Evolutionary conservation across 2,329 filamentous ascomycete genomes (phyloP).

Genomic region (Colletotrichum lindemuthianum): DNA sequence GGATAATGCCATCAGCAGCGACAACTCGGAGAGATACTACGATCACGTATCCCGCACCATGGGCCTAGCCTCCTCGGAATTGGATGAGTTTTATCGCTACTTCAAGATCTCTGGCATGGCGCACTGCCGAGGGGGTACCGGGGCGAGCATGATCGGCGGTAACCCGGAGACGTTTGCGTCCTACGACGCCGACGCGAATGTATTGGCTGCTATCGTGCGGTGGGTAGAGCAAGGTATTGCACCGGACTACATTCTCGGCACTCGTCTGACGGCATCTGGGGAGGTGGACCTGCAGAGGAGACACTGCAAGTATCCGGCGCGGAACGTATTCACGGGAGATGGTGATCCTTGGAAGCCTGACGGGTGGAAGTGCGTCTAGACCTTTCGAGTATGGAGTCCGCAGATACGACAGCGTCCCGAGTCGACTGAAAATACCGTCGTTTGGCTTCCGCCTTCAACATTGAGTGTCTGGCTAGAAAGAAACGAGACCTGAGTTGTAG

Average conservation of each 20-base stretch:
- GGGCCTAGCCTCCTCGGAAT: constrained; percentile 40
- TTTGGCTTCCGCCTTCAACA: too few relatives aligned
- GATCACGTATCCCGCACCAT: constrained; percentile 56
- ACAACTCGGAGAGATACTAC: constrained; percentile 59
- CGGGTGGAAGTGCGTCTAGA: constrained; percentile 43
- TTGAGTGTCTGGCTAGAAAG: fast-evolving
- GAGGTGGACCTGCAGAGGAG: constrained; percentile 45
- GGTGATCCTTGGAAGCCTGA: constrained; percentile 41
- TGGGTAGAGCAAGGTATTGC: constrained; percentile 59
- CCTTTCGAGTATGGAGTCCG: too few relatives aligned
- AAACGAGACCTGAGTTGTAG: fast-evolving
- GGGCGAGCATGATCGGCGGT: constrained; percentile 49
- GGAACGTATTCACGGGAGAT: constrained; percentile 44
- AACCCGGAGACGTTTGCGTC: constrained; percentile 31
- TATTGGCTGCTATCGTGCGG: constrained; percentile 58
- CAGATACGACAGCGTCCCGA: too few relatives aligned
- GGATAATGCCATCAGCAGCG: constrained; percentile 54
- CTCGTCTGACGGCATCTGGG: constrained; percentile 42
- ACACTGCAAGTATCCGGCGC: constrained; percentile 48
- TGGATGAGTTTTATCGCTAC: constrained; percentile 57
- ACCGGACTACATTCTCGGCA: constrained; percentile 50
- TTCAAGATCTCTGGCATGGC: constrained; percentile 62
- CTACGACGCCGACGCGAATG: constrained; percentile 51
- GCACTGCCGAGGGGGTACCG: constrained; percentile 60
- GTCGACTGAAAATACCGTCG: too few relatives aligned